Percentiles rank a stretch among this genome's conserved stretches.
Conservation (phyloP, 73 alveolate genomes). For the Paramecium biaurelia region DNA sequence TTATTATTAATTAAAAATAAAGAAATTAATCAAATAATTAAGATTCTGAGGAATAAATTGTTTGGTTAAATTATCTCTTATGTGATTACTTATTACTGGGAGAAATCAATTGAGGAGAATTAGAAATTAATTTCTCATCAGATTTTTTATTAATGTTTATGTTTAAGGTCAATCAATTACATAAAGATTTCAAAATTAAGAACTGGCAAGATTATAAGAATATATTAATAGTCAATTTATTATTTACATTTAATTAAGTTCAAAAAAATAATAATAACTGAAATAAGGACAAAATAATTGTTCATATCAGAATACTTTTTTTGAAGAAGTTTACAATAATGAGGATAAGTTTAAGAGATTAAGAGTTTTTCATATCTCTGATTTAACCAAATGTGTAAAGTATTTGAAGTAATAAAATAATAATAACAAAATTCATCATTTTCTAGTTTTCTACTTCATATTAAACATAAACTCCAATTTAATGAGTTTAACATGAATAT, state of each 20-base stretch:
- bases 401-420: background rate
- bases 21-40: background rate
- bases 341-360: background rate
- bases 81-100: no score
- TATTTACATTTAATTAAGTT: background rate
- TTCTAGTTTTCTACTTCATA: background rate
- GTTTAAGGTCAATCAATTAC: no score
- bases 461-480: background rate
- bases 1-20: background rate
- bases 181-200: no score
- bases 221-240: background rate
- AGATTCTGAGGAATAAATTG: background rate
- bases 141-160: no score
- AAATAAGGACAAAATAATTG: no score
- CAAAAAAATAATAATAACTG: no score
- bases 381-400: no score
- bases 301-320: no score
- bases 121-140: no score
- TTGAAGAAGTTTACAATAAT: background rate
- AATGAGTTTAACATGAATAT: background rate
- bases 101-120: no score
- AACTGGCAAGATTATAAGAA: no score
- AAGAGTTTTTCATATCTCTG: background rate
- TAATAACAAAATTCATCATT: background rate
- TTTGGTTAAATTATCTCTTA: background rate